A percentile compares a stretch with the other conserved stretches of the same genome.
These are phyloP conservation scores for Flaveria robusta DNA, from an alignment of 129 eudicot species.

Conservation along the genomic window DNA sequence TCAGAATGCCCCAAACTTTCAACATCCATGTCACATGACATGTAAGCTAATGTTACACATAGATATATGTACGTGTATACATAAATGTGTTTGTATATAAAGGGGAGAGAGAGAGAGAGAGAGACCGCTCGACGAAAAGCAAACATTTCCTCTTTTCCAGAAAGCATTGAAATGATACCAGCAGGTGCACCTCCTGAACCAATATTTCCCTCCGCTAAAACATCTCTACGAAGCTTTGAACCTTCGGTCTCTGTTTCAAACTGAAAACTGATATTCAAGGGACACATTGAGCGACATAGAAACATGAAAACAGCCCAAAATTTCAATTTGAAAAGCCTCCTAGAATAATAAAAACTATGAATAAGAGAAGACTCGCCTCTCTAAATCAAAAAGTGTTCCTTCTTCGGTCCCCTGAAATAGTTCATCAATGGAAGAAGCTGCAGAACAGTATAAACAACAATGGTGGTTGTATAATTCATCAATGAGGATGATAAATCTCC, in stretches of 20 bases:
- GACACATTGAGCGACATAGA: background rate
- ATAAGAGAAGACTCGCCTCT: constrained; percentile 51
- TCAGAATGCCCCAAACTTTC: constrained; percentile 3
- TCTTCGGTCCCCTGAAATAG: constrained; percentile 96
- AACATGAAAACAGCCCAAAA: background rate
- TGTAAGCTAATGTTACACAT: background rate
- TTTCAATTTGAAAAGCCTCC: background rate
- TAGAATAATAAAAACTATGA: background rate
- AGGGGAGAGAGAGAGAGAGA: constrained; percentile 12
- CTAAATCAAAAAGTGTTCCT: constrained; percentile 93
- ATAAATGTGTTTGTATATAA: background rate
- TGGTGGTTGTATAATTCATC: constrained; percentile 97
- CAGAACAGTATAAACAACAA: constrained; percentile 79
- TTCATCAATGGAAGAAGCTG: constrained; percentile 82
- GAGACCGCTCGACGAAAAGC: constrained; percentile 96
- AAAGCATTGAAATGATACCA: constrained; percentile 84
- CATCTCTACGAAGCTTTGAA: constrained; percentile 82
- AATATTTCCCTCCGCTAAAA: constrained; percentile 79
- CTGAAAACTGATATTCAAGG: constrained; percentile 70
- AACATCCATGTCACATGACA: background rate
- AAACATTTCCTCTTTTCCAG: constrained; percentile 97
- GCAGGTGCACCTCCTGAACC: constrained; percentile 74
- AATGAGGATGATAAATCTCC: constrained; percentile 90
- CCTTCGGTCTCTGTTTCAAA: constrained; percentile 97
- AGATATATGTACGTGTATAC: background rate